Conservation (phyloP, 805 yeast genomes). For the Spencermartinsiella europaea region DNA sequence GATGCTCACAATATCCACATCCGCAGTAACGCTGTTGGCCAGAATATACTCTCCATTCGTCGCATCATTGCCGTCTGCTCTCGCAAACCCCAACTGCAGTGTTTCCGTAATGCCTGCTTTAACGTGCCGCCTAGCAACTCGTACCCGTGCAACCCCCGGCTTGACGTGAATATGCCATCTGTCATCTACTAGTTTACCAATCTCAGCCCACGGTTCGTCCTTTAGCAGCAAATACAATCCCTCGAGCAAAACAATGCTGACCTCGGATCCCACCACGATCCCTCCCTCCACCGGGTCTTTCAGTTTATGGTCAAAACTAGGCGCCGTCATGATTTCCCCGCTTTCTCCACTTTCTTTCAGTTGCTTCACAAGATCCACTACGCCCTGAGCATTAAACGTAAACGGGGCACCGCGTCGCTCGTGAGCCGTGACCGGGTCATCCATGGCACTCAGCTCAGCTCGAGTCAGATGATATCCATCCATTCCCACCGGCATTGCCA, state of each 20-base stretch:
- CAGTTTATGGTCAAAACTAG: slow-evolving; percentile 67
- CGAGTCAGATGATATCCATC: slow-evolving; percentile 73
- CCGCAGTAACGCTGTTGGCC: slow-evolving; percentile 26
- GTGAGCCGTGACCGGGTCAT: slow-evolving; percentile 53
- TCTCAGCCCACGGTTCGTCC: slow-evolving; percentile 54
- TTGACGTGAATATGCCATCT: slow-evolving; percentile 46
- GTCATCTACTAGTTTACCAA: slow-evolving; percentile 37
- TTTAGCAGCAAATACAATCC: slow-evolving; percentile 66
- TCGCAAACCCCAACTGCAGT: slow-evolving; percentile 32
- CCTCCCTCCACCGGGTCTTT: slow-evolving; percentile 63
- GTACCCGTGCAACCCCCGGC: slow-evolving; percentile 40
- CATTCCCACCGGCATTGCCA: slow-evolving; percentile 49
- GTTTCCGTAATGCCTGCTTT: slow-evolving; percentile 33
- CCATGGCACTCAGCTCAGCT: slow-evolving; percentile 41
- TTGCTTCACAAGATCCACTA: slow-evolving; percentile 33
- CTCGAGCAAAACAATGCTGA: slow-evolving; percentile 61
- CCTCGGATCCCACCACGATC: slow-evolving; percentile 40
- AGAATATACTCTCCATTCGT: slow-evolving; percentile 51
- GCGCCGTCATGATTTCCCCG: slow-evolving; percentile 32
- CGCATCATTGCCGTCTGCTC: slow-evolving; percentile 48
- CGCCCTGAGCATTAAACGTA: slow-evolving; percentile 66
- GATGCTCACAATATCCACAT: slow-evolving; percentile 19
- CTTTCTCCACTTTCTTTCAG: slow-evolving; percentile 22
- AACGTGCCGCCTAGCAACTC: slow-evolving; percentile 65
- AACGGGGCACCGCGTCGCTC: slow-evolving; percentile 76